Base-by-base conservation (phyloP, 768 basidiomycete species). In the Boletus insuetus region DNA sequence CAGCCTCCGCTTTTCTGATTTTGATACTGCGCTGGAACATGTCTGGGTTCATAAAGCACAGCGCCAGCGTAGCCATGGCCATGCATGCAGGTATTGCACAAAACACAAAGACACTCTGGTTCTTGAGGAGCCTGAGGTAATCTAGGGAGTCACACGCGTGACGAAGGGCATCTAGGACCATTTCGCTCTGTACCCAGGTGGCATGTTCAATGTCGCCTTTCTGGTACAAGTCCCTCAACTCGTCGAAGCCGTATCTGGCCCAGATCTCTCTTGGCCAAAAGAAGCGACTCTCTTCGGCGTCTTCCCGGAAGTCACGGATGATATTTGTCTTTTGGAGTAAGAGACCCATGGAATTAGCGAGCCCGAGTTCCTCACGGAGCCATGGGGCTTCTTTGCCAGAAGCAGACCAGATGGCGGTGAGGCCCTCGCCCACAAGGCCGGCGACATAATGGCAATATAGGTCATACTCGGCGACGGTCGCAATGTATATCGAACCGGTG, bases 361-460 rank as follows among this genome's bases (percentile, higher is more conserved):
- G 80, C 60, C 90, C 90, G 56, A 97, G 84, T 68, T 97, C 91
- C 29, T 82, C 74, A 29, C 80, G 86, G 35, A 99, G 73, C 77
- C 83, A 90, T 0, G 80, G 64, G 0, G 78, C 79, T 70, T 98
- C 95, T 66, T 93, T 94, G 24, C 83, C 83, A 6, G 93, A 91
- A 4, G 89, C 89, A 16, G 89, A 77, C 76, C 93, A 96, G 41
- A 98, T 78, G 13, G 92, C 84, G 0, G 91, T 93, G 32, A 96
- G 82, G 44, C 95, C 95, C 71, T 98, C 95, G 35, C 96, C 96
- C 55, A 98, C 96, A 53, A 99, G 87, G 3, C 96, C 96, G 0
- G 96, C 96, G 62, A 98, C 96, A 68, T 94, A 98, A 72, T 99
- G 96, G 69, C 96, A 99, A 73, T 99, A 99, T 14, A 99, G 81